phyloP scores from a whole-genome alignment of 441 rosid genomes.

The Hypseocharis bilobata region DNA sequence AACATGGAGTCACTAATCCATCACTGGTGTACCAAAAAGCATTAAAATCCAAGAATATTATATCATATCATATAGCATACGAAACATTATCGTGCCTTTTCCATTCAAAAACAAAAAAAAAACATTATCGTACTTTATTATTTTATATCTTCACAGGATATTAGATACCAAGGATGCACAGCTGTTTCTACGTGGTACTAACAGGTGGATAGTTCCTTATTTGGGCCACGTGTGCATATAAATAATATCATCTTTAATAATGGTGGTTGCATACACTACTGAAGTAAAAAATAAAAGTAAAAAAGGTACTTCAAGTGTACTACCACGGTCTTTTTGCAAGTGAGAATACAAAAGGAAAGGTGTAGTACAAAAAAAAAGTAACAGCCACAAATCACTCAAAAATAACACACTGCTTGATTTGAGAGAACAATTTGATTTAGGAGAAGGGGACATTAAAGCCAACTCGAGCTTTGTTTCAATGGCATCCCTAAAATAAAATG shows the following conservation, averaged over 20 bases:
- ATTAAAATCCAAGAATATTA: slow-evolving; percentile 19
- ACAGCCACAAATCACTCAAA: not conserved
- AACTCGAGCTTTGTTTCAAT: too few species aligned
- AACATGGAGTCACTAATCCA: slow-evolving; percentile 7
- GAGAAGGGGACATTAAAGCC: too few species aligned
- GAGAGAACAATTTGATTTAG: not conserved
- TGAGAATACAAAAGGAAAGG: not conserved
- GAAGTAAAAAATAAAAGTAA: not conserved
- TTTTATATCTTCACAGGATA: slow-evolving; percentile 4
- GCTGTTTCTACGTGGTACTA: slow-evolving; percentile 7
- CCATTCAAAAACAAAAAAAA: too few species aligned
- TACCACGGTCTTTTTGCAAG: not conserved
- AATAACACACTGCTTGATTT: not conserved
- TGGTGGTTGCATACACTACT: not conserved
- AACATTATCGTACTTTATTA: slow-evolving; percentile 20
- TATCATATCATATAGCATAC: slow-evolving; percentile 27
- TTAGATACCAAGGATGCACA: not conserved
- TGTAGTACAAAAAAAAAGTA: not conserved
- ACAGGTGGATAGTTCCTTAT: not conserved
- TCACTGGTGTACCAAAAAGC: slow-evolving; percentile 1
- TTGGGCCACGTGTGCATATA: slow-evolving; percentile 3
- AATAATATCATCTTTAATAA: not conserved
- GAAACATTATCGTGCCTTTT: slow-evolving; percentile 21
- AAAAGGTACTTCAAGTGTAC: not conserved
- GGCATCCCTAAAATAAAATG: too few species aligned